Evolutionary conservation across 139 green algal genomes (phyloP), one percentile per base, ranked within the genome.

Genomic region (Spirogloea muscicola): DNA sequence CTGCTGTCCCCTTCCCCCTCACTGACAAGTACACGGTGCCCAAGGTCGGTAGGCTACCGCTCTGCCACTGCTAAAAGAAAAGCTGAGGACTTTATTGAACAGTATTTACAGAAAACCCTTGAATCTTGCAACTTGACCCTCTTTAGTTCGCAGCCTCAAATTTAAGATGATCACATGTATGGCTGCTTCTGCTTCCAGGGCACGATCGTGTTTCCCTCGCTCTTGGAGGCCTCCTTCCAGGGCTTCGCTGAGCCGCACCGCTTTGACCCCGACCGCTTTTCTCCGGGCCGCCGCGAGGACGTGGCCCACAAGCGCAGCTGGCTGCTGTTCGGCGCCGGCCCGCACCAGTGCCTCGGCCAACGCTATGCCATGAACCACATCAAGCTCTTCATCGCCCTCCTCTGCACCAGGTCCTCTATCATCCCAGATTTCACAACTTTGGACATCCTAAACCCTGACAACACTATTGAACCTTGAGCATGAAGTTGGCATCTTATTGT

Each of bases 211-310:
- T 71, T 80, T 36, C 61, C 61, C 33, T 80, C 72, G 3, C 9
- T 80, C 46, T 74, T 63, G 6, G 61, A 63, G 16, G 10, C 64
- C 9, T 65, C 40, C 7, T 73, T 68, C 31, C 41, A 78, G 46
- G 70, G 70, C 59, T 78, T 78, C 70, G 78, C 9, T 7, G n/a
- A 78, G 13, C 70, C 70, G 36, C 27, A 76, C 66, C n/a, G 16
- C 10, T 78, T 78, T 34, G 70, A 78, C 70, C 70, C 70, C 6
- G 70, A 78, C 42, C 70, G 70, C 10, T 72, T 78, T 6, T 42
- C 29, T 5, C 9, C 65, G n/a, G 70, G 71, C 18, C 60, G 70
- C 39, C 40, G 42, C 43, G 70, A 78, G 70, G 70, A 77, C 70
- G 6, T 67, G 27, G 5, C 5, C 27, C 78, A 37, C 36, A 25